Evolutionary conservation across 495 filamentous ascomycete species (phyloP).

Genomic region (Penicillium pulvis): DNA sequence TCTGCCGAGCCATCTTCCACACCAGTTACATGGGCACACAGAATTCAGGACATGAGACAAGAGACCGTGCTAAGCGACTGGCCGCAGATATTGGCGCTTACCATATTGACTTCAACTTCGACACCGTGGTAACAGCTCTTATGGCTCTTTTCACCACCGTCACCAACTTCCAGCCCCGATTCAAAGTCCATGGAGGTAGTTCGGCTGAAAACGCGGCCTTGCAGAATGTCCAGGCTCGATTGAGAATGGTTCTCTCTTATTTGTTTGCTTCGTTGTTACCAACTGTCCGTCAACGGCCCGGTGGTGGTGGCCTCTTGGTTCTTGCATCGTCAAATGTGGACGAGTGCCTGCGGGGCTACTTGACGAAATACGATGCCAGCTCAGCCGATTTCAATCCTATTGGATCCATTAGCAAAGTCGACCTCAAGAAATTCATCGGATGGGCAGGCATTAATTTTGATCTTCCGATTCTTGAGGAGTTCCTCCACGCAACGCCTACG

Average conservation of each 20-base stretch:
- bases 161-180: slow-evolving; percentile 61
- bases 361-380: slow-evolving; percentile 70
- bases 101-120: slow-evolving; percentile 78
- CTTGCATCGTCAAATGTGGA: slow-evolving; percentile 64
- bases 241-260: slow-evolving; percentile 81
- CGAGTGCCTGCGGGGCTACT: slow-evolving; percentile 64
- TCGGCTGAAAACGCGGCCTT: slow-evolving; percentile 65
- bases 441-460: slow-evolving; percentile 64
- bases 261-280: slow-evolving; percentile 70
- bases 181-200: slow-evolving; percentile 68
- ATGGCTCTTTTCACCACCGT: slow-evolving; percentile 55
- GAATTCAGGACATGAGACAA: slow-evolving; percentile 71
- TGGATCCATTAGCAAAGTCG: slow-evolving; percentile 70
- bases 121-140: slow-evolving; percentile 59
- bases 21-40: slow-evolving; percentile 82
- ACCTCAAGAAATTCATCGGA: slow-evolving; percentile 76
- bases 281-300: slow-evolving; percentile 51
- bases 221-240: slow-evolving; percentile 81
- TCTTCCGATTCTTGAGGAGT: slow-evolving; percentile 71
- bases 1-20: slow-evolving; percentile 67
- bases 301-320: slow-evolving; percentile 63
- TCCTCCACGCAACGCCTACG: slow-evolving; percentile 75
- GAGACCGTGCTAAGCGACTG: slow-evolving; percentile 68
- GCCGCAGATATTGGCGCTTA: slow-evolving; percentile 70
- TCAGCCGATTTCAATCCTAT: slow-evolving; percentile 70